Percentiles rank a stretch among this genome's conserved stretches.
These are phyloP conservation scores for Fusarium redolens DNA, from an alignment of 2,329 filamentous ascomycete genomes.

Conservation along the genomic window DNA sequence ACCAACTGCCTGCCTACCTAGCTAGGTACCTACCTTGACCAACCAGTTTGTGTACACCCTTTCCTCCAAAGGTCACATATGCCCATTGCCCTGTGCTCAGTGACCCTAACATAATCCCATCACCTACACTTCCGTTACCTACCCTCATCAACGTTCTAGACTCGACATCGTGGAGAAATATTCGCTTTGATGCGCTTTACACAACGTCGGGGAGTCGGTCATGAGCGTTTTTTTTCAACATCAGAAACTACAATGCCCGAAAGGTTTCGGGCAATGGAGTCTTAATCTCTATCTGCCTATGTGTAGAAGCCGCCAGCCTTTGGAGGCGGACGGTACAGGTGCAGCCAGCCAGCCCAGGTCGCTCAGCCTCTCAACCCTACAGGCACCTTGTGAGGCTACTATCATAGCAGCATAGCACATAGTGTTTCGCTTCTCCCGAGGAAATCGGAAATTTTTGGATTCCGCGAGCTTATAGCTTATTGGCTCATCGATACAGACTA, in stretches of 20 bases:
- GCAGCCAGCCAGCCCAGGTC: neutral
- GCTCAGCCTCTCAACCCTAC: slow-evolving; percentile 11
- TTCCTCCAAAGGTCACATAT: slow-evolving; percentile 3
- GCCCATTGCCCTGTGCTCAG: neutral
- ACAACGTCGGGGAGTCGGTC: slow-evolving; percentile 18
- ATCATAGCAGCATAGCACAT: neutral
- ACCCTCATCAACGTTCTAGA: slow-evolving; percentile 35
- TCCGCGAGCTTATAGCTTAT: neutral
- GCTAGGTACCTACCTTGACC: neutral
- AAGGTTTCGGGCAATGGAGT: slow-evolving; percentile 6
- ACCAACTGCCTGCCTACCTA: neutral
- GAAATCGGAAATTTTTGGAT: neutral
- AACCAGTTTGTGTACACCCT: slow-evolving; percentile 19
- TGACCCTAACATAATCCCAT: neutral
- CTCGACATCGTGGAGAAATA: slow-evolving; percentile 22
- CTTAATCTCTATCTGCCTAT: neutral
- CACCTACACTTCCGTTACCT: neutral
- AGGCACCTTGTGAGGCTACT: neutral
- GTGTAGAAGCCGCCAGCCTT: neutral
- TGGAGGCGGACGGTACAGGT: slow-evolving; percentile 5
- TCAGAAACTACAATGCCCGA: slow-evolving; percentile 2
- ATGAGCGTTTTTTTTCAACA: neutral
- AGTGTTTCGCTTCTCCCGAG: neutral
- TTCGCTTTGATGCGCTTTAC: slow-evolving; percentile 4
- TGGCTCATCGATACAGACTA: neutral